phyloP scores from a whole-genome alignment of 2,329 filamentous ascomycete species.

The Fusarium chlamydosporum region DNA sequence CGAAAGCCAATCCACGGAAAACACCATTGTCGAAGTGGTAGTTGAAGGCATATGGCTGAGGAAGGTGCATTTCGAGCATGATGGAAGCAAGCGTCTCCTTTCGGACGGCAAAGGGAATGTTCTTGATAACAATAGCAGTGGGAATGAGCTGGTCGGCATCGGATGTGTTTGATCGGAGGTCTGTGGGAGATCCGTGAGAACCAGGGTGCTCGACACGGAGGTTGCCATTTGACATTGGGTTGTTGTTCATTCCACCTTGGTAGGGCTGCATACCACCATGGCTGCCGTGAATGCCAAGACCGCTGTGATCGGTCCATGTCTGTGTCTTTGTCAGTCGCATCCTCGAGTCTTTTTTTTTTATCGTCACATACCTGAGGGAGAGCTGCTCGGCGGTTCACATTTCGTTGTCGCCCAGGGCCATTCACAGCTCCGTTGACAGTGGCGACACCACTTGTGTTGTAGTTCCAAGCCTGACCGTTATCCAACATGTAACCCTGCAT shows the following conservation, averaged over 20 bases:
- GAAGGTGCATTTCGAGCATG: conserved; percentile 95
- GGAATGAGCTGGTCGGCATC: conserved; percentile 92
- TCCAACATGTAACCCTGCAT: conserved; percentile 69
- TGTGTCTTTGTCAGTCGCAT: conserved; percentile 47
- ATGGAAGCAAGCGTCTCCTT: conserved; percentile 94
- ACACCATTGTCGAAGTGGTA: conserved; percentile 99
- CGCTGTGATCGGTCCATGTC: conserved; percentile 67
- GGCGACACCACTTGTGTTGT: conserved; percentile 75
- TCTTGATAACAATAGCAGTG: conserved; percentile 99
- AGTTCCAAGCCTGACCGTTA: conserved; percentile 86
- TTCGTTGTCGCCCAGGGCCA: conserved; percentile 70
- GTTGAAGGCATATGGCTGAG: conserved; percentile 98
- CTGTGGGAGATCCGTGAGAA: conserved; percentile 58
- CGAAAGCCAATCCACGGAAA: conserved; percentile 95
- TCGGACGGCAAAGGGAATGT: conserved; percentile 98
- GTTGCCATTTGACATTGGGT: conserved; percentile 57
- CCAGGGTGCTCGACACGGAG: conserved; percentile 61
- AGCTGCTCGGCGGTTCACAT: conserved; percentile 69
- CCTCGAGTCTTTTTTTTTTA: not conserved
- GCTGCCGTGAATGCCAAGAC: conserved; percentile 59
- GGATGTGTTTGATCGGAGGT: conserved; percentile 60
- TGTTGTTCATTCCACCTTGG: conserved; percentile 54
- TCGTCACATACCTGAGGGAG: conserved; percentile 75
- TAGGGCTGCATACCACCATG: conserved; percentile 57
- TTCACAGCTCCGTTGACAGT: conserved; percentile 75